A percentile compares a stretch with the other conserved stretches of the same genome.
Evolutionary conservation across 1,284 basidiomycete species (phyloP).

Genomic region (Rhodotorula sp.): DNA sequence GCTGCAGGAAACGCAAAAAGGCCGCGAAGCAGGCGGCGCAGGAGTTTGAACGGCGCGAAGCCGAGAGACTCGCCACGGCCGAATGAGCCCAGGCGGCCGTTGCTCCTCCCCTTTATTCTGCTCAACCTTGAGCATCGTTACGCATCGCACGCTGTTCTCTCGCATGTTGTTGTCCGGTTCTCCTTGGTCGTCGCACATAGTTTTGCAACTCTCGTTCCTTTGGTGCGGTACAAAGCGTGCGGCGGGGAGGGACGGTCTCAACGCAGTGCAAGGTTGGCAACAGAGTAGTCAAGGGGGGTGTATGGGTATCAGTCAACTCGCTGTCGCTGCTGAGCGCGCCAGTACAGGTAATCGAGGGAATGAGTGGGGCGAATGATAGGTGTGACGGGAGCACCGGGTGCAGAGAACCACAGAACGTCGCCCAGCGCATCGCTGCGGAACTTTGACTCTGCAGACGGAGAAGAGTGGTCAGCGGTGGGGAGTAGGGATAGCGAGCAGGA

Average conservation of each 20-base stretch:
- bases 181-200: no score
- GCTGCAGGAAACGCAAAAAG: constrained; percentile 7
- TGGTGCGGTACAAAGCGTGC: no score
- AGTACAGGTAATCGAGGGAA: constrained; percentile 39
- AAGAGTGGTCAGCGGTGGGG: no score
- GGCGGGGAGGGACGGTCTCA: no score
- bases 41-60: background rate
- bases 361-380: constrained; percentile 18
- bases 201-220: no score
- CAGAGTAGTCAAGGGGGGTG: no score
- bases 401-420: constrained; percentile 44
- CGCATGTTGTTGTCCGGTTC: no score
- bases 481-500: background rate
- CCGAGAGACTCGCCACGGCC: no score
- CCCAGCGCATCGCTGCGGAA: constrained; percentile 38
- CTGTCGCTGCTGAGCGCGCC: constrained; percentile 16
- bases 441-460: constrained; percentile 30
- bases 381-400: constrained; percentile 12
- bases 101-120: background rate
- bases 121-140: background rate
- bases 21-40: background rate
- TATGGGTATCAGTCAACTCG: background rate
- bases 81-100: no score
- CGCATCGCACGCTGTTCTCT: no score
- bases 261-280: no score